These are phyloP conservation scores for Geopyxis carbonaria DNA, from an alignment of 495 filamentous ascomycete genomes.

Conservation along the genomic window DNA sequence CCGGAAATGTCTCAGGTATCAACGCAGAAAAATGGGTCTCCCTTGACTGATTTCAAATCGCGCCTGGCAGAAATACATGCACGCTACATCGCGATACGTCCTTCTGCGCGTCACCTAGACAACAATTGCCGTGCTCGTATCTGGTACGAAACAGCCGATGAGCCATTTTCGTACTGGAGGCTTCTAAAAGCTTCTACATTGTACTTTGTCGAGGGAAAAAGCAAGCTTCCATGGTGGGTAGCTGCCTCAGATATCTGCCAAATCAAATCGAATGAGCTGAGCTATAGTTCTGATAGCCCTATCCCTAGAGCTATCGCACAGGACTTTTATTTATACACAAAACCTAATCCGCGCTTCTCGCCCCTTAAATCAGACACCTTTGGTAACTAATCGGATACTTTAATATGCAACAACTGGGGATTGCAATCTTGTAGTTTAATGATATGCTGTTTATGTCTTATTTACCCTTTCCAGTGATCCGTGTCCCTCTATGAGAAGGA, in stretches of 20 bases:
- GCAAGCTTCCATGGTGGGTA: conserved; percentile 42
- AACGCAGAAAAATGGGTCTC: not conserved
- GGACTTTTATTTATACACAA: too few relatives aligned
- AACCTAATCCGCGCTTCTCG: too few relatives aligned
- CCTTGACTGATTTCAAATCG: conserved; percentile 11
- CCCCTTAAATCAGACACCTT: too few relatives aligned
- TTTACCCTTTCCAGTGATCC: too few relatives aligned
- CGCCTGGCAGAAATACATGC: conserved; percentile 24
- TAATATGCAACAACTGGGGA: too few relatives aligned
- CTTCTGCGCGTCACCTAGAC: conserved; percentile 16
- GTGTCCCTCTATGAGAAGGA: too few relatives aligned
- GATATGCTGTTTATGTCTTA: too few relatives aligned
- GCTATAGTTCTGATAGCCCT: too few relatives aligned
- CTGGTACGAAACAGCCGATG: conserved; percentile 29
- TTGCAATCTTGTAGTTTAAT: too few relatives aligned
- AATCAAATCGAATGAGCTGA: conserved; percentile 37
- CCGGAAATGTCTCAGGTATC: not conserved
- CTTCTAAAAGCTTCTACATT: conserved; percentile 45
- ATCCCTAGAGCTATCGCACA: too few relatives aligned
- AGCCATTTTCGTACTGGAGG: conserved; percentile 34
- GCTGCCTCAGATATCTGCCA: conserved; percentile 45
- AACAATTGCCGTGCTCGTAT: conserved; percentile 30
- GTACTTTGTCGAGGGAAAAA: conserved; percentile 32
- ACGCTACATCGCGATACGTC: conserved; percentile 31
- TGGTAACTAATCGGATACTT: too few relatives aligned